Evolutionary conservation across 352 stramenopile species (phyloP), one percentile per base, ranked within the genome.

Genomic region (Globisporangium acanthophoron): DNA sequence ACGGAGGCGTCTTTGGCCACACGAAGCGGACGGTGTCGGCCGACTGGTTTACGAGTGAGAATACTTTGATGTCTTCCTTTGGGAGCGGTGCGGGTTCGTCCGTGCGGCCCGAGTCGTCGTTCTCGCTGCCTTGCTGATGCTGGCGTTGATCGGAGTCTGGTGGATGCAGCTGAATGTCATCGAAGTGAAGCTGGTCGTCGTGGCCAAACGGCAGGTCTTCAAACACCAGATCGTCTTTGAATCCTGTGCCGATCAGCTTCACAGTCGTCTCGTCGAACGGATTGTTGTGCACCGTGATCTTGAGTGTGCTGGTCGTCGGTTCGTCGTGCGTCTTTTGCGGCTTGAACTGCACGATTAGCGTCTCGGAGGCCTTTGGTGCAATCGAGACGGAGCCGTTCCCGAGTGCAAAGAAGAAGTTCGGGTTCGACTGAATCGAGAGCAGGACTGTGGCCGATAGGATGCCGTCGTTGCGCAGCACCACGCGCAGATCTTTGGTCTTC

Each of bases 271-370:
- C 83, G 56, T 96, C 92, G 58, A 96, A 98, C 16, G 73, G 70
- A 40, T 98, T 98, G 63, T 96, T 94, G 55, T 97, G 76, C 1
- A 98, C 89, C 0, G 74, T 89, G 21, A 97, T 78, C 61, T 90
- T 90, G 15, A 98, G 64, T 24, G 71, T 51, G 0, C 72, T 75
- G 1, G 33, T 61, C 27, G 71, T 70, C 27, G 67, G 62, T 20
- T 94, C 78, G 0, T 92, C 81, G 27, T 96, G 87, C 31, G 54
- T 63, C 58, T 88, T 90, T 44, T 85, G 69, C 0, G 92, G 91
- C 49, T 88, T 87, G 56, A 97, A 98, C 29, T 90, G 72, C 21
- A 97, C 58, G 2, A 64, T 41, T 29, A 97, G 65, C 0, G 73
- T 76, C 49, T 94, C 75, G 0, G 73, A 74, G 7, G 72, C 62